Base-by-base conservation (phyloP, 495 filamentous ascomycete species). In the Neurospora sp. region DNA sequence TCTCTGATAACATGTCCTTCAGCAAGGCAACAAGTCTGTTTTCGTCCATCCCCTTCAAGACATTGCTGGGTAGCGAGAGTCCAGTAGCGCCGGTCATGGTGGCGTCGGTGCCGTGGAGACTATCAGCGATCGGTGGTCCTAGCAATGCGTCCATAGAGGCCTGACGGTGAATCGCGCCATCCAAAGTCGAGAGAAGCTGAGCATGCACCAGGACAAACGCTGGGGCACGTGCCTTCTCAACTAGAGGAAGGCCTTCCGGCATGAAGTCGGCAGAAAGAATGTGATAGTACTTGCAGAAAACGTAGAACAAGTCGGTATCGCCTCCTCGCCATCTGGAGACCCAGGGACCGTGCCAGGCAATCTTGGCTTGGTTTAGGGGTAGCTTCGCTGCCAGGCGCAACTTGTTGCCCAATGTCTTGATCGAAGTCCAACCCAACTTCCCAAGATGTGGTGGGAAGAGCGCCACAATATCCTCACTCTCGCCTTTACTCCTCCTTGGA, bases 231-330 rank as follows among this genome's bases (percentile, higher is more conserved):
- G 88, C 85, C 79, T 90, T 90, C 73, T 90, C 89, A 8, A 86
- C 82, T 31, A 87, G 77, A n/a, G 87, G 79, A 40, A 86, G 77
- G 9, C 90, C 88, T 1, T 85, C 73, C 0, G 93, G 92, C 68
- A 97, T 83, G 76, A 94, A 94, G 72, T 96, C 93, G 37, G 91
- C 89, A 45, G 91, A 87, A 8, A 99, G 82, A 65, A 95, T 89
- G 78, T 96, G 91, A 74, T 92, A 96, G 78, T 96, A 90, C 82
- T 97, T 98, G 80, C 90, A 89, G 80, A 99, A 99, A 17, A 97
- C 90, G 82, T 92, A 98, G 77, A 98, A 93, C 65, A 99, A 83
- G 81, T 98, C 96, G 14, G 91, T 97, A 74, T 99, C 96, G 20
- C 90, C 89, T 9, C 96, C 96, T 74, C 87, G 89, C 96, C 96